Evolutionary conservation across 768 basidiomycete genomes (phyloP).

Genomic region (Pisolithus marmoratus): DNA sequence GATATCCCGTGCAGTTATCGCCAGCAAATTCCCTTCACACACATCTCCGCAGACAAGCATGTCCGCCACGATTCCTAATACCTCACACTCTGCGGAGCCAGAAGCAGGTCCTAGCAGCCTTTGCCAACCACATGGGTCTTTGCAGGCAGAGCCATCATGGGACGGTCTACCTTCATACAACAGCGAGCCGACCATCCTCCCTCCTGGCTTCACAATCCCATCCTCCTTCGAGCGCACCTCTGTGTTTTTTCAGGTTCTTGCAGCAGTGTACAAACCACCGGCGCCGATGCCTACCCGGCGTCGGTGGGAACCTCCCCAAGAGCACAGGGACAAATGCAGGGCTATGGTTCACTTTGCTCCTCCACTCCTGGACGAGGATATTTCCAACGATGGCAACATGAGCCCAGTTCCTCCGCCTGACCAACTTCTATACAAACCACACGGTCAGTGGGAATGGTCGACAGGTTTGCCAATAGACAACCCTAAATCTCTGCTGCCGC

Average conservation of each 20-base stretch:
- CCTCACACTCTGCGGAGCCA: conserved; percentile 1
- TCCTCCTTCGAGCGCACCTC: conserved; percentile 19
- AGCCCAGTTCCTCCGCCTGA: conserved; percentile 9
- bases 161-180: conserved; percentile 5
- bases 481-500: conserved; percentile 20
- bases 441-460: conserved; percentile 29
- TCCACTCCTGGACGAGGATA: background rate
- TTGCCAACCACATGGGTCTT: background rate
- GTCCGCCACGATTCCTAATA: conserved; percentile 6
- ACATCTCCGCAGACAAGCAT: background rate
- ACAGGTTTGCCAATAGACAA: conserved; percentile 21
- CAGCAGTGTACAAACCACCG: conserved; percentile 19
- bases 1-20: background rate
- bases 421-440: conserved; percentile 24
- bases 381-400: background rate
- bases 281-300: background rate
- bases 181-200: conserved; percentile 7
- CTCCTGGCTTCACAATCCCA: conserved; percentile 6
- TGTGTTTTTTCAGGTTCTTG: conserved; percentile 26
- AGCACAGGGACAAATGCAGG: conserved; percentile 20
- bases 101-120: conserved; percentile 18
- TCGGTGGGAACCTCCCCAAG: conserved; percentile 12
- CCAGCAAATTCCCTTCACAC: background rate
- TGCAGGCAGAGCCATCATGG: background rate
- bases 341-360: conserved; percentile 24